A percentile compares a stretch with the other conserved stretches of the same genome.
Evolutionary conservation across 2,329 filamentous ascomycete genomes (phyloP).

Genomic region (Claviceps digitariae): DNA sequence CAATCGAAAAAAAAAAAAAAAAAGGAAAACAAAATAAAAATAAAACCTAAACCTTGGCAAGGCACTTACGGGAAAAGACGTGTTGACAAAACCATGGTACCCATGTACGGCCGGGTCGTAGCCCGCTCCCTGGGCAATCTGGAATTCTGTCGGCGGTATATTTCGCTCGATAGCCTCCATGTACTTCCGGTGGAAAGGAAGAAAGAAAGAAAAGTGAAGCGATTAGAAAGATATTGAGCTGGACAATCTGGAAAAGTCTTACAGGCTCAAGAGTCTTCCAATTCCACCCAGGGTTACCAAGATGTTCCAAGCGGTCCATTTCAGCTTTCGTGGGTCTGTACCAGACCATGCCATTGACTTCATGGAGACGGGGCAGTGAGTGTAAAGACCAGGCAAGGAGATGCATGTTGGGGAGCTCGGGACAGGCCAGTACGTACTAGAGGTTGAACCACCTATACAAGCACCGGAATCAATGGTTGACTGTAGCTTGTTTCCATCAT

Average conservation of each 20-base stretch:
- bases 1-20: background rate
- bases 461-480: conserved; percentile 10
- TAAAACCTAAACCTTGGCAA: background rate
- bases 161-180: conserved; percentile 12
- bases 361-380: background rate
- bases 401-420: background rate
- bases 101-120: conserved; percentile 19
- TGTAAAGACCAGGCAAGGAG: background rate
- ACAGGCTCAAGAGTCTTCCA: conserved; percentile 19
- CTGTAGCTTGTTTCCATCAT: conserved; percentile 8
- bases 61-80: conserved; percentile 11
- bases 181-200: background rate
- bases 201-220: conserved; percentile 1
- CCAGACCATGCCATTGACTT: conserved; percentile 15
- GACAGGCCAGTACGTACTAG: conserved; percentile 7
- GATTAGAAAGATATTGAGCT: background rate
- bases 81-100: conserved; percentile 10
- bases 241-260: background rate
- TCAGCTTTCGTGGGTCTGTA: conserved; percentile 12
- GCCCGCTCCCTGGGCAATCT: conserved; percentile 9
- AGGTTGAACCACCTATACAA: conserved; percentile 14
- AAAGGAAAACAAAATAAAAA: background rate
- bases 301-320: conserved; percentile 10
- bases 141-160: conserved; percentile 8
- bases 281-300: conserved; percentile 17